phyloP scores from a whole-genome alignment of 1,284 basidiomycete genomes.

The Austroboletus niveus region DNA sequence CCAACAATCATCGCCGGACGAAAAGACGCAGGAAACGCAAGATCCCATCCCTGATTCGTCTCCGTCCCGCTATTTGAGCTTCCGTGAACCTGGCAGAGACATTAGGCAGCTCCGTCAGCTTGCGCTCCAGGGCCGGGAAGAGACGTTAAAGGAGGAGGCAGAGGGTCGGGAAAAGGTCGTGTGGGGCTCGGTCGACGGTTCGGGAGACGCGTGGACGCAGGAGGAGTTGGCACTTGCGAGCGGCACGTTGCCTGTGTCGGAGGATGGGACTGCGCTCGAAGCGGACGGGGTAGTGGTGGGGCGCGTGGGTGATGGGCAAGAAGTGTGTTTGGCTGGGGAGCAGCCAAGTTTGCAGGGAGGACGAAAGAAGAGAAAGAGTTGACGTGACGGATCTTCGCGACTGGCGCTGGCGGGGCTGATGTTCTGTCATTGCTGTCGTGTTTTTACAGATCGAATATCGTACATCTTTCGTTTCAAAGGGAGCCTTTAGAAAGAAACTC shows the following conservation, averaged over 20 bases:
- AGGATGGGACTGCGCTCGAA: slow-evolving; percentile 6
- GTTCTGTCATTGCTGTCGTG: too few relatives aligned
- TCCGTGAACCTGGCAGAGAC: slow-evolving; percentile 14
- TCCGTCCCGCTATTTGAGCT: slow-evolving; percentile 2
- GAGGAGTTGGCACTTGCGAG: background rate
- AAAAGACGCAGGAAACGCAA: background rate
- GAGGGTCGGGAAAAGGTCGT: slow-evolving; percentile 27
- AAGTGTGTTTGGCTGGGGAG: background rate
- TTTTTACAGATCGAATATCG: too few relatives aligned
- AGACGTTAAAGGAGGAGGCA: slow-evolving; percentile 25
- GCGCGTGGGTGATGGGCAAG: background rate
- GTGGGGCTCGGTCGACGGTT: slow-evolving; percentile 19
- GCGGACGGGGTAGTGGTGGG: background rate
- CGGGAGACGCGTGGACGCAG: background rate
- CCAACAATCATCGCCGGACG: background rate
- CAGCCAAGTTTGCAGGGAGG: background rate
- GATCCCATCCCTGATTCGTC: background rate
- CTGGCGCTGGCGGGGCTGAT: too few relatives aligned
- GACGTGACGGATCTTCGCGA: too few relatives aligned
- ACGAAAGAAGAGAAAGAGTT: background rate
- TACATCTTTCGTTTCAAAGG: too few relatives aligned
- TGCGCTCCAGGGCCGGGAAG: slow-evolving; percentile 27
- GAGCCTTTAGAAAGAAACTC: too few relatives aligned
- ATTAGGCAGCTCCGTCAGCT: slow-evolving; percentile 21
- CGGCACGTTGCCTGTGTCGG: background rate